Evolutionary conservation across 2,329 filamentous ascomycete genomes (phyloP), one percentile per base, ranked within the genome.

Genomic region (Aspergillus neoniger): DNA sequence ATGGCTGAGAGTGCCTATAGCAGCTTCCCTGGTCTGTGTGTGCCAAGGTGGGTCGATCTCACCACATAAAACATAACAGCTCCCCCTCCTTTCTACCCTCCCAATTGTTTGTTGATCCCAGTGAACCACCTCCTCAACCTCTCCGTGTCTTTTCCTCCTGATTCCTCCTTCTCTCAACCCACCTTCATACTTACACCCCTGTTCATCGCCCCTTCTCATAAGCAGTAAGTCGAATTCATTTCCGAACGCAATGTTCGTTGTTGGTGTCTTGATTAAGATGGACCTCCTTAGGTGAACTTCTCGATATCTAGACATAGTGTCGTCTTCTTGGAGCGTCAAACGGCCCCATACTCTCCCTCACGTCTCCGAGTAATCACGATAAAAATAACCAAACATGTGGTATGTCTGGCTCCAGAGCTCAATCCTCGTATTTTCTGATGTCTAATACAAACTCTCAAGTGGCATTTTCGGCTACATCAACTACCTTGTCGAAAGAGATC

Each of bases 401-500:
- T 77, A 70, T 56, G 74, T 66, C 49, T 25, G 52, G 19, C 28
- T 41, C 14, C 32, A 36, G 12, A 36, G 32, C 32, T 28, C n/a
- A 52, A 21, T 19, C 21, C 14, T 23, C 23, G 17, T 19, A 23
- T 19, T 28, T 23, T 44, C 21, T 9, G 5, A 21, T 52, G 44
- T 17, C 43, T 54, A 30, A 55, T 67, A 72, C 15, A 71, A 66
- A 36, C 28, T 23, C 7, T 36, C 12, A 36, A 77, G 75, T 73
- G 75, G 75, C 62, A 77, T 77, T 55, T 85, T 98, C 83, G 94
- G 94, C 74, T 98, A 98, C 86, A 91, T 98, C 84, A 98, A 98
- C 85, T 98, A 98, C 82, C 84, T 98, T 78, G 92, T 98, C 78
- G 95, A 98, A 86, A 97, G 96, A 87, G 94, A 98, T 83, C 88